A percentile compares a stretch with the other conserved stretches of the same genome.
phyloP scores from a whole-genome alignment of 2,329 filamentous ascomycete genomes.

The Fusarium incarnatum region DNA sequence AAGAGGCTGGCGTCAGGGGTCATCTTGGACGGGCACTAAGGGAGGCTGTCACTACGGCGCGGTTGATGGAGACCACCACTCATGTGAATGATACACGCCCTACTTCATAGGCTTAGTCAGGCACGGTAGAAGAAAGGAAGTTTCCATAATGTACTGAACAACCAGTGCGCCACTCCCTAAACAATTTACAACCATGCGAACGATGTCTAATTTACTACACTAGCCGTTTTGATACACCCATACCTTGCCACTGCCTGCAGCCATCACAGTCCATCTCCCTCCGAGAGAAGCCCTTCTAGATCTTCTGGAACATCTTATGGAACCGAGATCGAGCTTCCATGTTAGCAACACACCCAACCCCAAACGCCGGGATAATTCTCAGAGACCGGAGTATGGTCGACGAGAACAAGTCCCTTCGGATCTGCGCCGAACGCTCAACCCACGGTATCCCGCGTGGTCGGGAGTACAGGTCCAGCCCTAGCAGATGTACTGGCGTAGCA shows the following conservation, averaged over 20 bases:
- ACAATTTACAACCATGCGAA: not conserved
- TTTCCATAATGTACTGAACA: not conserved
- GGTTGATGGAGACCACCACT: constrained; percentile 53
- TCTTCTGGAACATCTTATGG: constrained; percentile 17
- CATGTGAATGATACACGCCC: constrained; percentile 56
- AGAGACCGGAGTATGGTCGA: constrained; percentile 46
- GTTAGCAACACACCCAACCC: constrained; percentile 47
- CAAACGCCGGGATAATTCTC: constrained; percentile 50
- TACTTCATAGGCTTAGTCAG: constrained; percentile 25
- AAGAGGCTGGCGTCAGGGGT: constrained; percentile 65
- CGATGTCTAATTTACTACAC: not conserved
- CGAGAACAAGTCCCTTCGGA: constrained; percentile 42
- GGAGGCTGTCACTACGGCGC: constrained; percentile 61
- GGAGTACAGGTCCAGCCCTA: constrained; percentile 43
- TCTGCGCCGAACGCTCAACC: constrained; percentile 37
- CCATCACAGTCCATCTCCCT: rapidly evolving
- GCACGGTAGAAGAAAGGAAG: not conserved
- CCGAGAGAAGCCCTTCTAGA: not conserved
- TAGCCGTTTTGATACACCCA: not conserved
- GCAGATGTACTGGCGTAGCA: constrained; percentile 48
- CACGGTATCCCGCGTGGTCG: constrained; percentile 24
- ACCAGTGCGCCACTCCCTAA: rapidly evolving
- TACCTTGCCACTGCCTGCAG: not conserved
- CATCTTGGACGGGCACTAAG: constrained; percentile 56
- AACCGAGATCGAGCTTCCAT: constrained; percentile 38